phyloP scores from a whole-genome alignment of 2,329 filamentous ascomycete genomes.

The Helminthosporium solani region DNA sequence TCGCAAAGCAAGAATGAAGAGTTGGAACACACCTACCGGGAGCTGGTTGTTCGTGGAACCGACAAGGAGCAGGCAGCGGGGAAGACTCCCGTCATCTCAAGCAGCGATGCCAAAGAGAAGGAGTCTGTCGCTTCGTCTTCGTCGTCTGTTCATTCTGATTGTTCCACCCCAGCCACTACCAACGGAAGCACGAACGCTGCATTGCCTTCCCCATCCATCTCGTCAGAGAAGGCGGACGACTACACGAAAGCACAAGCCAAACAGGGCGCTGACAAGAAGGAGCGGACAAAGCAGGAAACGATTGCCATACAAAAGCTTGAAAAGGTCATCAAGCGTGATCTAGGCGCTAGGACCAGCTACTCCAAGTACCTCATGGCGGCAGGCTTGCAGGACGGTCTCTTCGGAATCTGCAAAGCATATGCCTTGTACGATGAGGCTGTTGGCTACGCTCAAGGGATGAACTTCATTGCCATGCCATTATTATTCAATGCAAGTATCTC shows the following conservation, averaged over 20 bases:
- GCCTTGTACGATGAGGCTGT: constrained; percentile 92
- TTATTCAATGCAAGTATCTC: constrained; percentile 75
- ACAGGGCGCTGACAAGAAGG: constrained; percentile 67
- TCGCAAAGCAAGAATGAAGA: constrained; percentile 94
- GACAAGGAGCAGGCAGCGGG: constrained; percentile 62
- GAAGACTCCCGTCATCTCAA: constrained; percentile 41
- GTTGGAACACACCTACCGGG: constrained; percentile 81
- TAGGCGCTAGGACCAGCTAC: constrained; percentile 91
- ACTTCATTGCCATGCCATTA: constrained; percentile 94
- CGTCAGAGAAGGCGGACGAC: constrained; percentile 61
- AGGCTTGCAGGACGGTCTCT: constrained; percentile 88
- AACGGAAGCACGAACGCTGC: constrained; percentile 44
- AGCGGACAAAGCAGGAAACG: constrained; percentile 75
- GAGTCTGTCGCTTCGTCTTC: constrained; percentile 74
- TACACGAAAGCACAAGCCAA: constrained; percentile 64
- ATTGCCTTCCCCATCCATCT: constrained; percentile 53
- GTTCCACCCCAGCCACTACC: constrained; percentile 62
- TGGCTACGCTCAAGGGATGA: constrained; percentile 98
- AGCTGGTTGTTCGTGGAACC: constrained; percentile 75
- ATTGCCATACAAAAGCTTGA: constrained; percentile 77
- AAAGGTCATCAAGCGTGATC: constrained; percentile 84
- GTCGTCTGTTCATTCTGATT: constrained; percentile 79
- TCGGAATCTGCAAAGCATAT: constrained; percentile 96
- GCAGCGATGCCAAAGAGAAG: constrained; percentile 59
- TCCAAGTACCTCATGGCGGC: constrained; percentile 92